Base-by-base conservation (phyloP, 495 filamentous ascomycete genomes). In the Penicillium atrosanguineum region DNA sequence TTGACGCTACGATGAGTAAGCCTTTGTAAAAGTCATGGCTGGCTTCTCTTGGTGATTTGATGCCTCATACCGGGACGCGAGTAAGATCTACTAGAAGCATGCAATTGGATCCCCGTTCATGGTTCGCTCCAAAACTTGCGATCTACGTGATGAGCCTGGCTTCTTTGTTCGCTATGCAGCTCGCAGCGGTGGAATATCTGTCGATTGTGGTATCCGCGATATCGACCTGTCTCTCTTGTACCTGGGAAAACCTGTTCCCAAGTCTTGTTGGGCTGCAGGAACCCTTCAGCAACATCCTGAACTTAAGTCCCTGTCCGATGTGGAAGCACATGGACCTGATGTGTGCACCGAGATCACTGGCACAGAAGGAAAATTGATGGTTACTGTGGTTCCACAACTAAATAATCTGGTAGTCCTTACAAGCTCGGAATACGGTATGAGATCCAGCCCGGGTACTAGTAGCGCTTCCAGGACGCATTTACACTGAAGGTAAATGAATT, bases 41-140 rank as follows among this genome's bases (percentile, higher is more conserved):
- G 78, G 76, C 11, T 80, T 78, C 67, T 74, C 71, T 12, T 68
- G 77, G 11, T 73, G 78, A 12, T 79, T 81, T 61, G 78, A 81
- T 55, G 65, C 50, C 40, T 73, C 69, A 25, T 81, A 81, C 57
- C 63, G 68, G 4, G 51, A 56, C 36, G 55, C 61, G 6, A 28
- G 28, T 12, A 59, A 63, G 31, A 61, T 67, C 18, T 38, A 14
- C 36, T 37, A 52, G 38, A 44, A 38, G 19, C 61, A 62, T 12
- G 54, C 60, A 25, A 75, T 79, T 46, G 75, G 76, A 11, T 46
- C 54, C 15, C 68, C 76, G 0, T 61, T 67, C 41, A 56, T 79
- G 49, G 60, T 79, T 23, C 71, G 76, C 43, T 75, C 71, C n/a
- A 68, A 79, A 44, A 74, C 71, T 19, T 71, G 69, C 57, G 75